Conservation (phyloP, 345 rosid species). For the Euclidium syriacum region DNA sequence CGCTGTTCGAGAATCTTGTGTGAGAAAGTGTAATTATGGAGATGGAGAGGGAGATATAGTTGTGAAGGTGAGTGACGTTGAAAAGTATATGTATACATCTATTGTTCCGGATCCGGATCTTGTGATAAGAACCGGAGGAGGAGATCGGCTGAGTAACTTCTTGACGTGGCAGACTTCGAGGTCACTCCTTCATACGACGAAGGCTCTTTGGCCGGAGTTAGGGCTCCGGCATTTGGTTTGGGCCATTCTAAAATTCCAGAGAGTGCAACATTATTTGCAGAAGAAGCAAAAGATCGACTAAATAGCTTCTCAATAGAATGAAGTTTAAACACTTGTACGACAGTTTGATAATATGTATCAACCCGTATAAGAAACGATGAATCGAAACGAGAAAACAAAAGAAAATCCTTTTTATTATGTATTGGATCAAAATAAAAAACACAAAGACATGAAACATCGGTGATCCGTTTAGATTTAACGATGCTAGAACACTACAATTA, state of each 20-base stretch:
- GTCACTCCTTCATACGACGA: conserved; percentile 40
- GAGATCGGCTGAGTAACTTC: conserved; percentile 59
- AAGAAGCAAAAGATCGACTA: conserved; percentile 39
- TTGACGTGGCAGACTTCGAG: conserved; percentile 53
- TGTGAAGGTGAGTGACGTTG: conserved; percentile 39
- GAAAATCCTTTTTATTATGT: conserved; percentile 7
- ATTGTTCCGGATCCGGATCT: conserved; percentile 64
- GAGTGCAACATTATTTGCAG: conserved; percentile 40
- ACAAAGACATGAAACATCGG: not conserved
- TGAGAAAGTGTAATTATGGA: conserved; percentile 22
- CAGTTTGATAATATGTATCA: conserved; percentile 5
- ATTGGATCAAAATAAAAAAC: not conserved
- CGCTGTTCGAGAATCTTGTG: conserved; percentile 60
- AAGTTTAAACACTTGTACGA: not conserved
- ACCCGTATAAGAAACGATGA: not conserved
- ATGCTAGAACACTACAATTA: not conserved
- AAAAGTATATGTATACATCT: conserved; percentile 47
- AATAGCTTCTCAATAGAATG: not conserved
- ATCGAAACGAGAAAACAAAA: not conserved
- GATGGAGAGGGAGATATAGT: conserved; percentile 7
- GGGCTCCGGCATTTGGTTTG: conserved; percentile 57
- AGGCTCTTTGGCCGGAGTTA: conserved; percentile 70
- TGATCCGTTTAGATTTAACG: not conserved
- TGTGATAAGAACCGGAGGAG: conserved; percentile 62
- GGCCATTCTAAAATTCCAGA: conserved; percentile 52